These are phyloP conservation scores for Mycena haematopus DNA, from an alignment of 768 basidiomycete species.

Conservation along the genomic window DNA sequence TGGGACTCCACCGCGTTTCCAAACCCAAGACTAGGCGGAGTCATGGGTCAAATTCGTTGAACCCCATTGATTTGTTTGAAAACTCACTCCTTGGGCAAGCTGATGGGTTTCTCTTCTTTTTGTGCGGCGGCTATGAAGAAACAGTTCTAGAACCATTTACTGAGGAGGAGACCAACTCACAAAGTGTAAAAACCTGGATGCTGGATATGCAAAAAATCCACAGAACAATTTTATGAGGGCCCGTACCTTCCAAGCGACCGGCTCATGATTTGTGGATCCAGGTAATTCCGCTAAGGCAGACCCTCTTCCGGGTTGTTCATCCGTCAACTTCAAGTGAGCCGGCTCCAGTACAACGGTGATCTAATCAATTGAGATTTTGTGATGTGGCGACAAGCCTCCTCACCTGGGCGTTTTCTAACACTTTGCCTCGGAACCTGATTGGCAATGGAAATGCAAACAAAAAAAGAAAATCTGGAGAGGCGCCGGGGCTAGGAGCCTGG, in stretches of 20 bases:
- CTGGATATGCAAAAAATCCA: not conserved
- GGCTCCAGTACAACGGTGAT: conserved; percentile 7
- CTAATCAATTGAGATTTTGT: conserved; percentile 1
- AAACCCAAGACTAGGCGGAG: not conserved
- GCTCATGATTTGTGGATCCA: not conserved
- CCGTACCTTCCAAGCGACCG: too few species aligned
- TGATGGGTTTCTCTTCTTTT: not conserved
- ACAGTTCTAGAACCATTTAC: not conserved
- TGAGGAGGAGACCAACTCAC: not conserved
- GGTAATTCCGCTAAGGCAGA: not conserved
- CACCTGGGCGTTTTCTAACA: conserved; percentile 8
- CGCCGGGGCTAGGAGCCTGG: conserved; percentile 1
- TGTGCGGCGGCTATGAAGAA: not conserved
- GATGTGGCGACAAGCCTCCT: too few species aligned
- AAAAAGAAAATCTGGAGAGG: not conserved
- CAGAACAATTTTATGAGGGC: too few species aligned
- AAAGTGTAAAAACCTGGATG: not conserved
- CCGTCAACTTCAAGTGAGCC: conserved; percentile 4
- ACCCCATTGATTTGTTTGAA: not conserved
- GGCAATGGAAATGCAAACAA: not conserved
- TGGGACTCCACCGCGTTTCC: not conserved
- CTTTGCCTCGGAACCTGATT: not conserved
- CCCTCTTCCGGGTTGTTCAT: conserved; percentile 3
- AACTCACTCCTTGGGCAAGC: not conserved
- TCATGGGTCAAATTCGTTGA: not conserved